phyloP scores from a whole-genome alignment of 176 grass and related monocot genomes.

The Avena eriantha region DNA sequence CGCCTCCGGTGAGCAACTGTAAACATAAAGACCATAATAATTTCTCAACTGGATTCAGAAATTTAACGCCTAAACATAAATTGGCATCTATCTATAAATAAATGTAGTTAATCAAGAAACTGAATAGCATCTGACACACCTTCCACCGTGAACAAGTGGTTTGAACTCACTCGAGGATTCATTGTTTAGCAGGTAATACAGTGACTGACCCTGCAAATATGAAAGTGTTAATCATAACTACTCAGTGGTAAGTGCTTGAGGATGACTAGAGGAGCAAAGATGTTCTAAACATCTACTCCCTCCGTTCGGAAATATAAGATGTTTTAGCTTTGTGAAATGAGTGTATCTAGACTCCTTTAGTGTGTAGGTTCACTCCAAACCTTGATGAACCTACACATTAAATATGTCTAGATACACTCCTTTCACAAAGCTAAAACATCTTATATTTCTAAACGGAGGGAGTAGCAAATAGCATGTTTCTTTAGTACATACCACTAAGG shows the following conservation, averaged over 20 bases:
- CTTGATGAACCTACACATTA: too few species aligned
- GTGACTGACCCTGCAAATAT: slow-evolving; percentile 47
- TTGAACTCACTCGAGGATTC: slow-evolving; percentile 26
- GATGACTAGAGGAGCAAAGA: slow-evolving; percentile 7
- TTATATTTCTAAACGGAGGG: too few species aligned
- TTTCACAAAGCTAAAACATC: too few species aligned
- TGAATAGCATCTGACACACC: slow-evolving; percentile 14
- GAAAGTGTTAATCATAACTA: neutral
- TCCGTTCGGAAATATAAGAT: too few species aligned
- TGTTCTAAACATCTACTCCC: neutral
- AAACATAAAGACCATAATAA: slow-evolving; percentile 17
- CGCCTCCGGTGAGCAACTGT: slow-evolving; percentile 36
- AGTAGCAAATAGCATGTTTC: slow-evolving; percentile 17
- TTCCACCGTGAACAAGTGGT: slow-evolving; percentile 34
- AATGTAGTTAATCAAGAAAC: slow-evolving; percentile 19
- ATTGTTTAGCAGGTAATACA: slow-evolving; percentile 45
- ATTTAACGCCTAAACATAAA: neutral
- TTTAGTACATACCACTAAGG: slow-evolving; percentile 38
- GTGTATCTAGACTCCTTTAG: too few species aligned
- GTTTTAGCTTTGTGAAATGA: too few species aligned
- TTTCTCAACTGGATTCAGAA: slow-evolving; percentile 15
- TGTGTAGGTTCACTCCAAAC: too few species aligned
- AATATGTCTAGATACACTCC: too few species aligned
- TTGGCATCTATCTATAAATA: neutral
- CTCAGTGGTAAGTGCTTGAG: neutral